These are phyloP conservation scores for Globisporangium emineosum DNA, from an alignment of 352 stramenopile genomes.

Conservation along the genomic window DNA sequence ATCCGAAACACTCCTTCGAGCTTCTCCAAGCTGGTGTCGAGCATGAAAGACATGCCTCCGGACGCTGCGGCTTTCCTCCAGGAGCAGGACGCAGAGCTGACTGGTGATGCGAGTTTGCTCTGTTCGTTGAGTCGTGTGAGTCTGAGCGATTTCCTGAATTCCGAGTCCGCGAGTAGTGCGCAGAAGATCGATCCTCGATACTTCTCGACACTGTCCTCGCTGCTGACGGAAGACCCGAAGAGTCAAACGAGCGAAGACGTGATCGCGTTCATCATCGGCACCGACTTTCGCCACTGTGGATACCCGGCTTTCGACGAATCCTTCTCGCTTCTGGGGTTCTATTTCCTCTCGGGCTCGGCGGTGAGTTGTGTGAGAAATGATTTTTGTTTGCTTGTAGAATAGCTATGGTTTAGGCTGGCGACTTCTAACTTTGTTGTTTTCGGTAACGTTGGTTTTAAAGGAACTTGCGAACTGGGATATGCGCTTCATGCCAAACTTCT, in stretches of 20 bases:
- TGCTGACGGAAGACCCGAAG: conserved; percentile 35
- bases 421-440: conserved; percentile 12
- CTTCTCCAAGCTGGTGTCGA: conserved; percentile 52
- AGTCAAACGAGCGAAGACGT: conserved; percentile 24
- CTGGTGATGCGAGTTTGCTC: conserved; percentile 50
- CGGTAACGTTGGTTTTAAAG: conserved; percentile 13
- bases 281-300: conserved; percentile 60
- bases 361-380: conserved; percentile 15
- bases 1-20: conserved; percentile 24
- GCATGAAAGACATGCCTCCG: conserved; percentile 42
- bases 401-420: background rate
- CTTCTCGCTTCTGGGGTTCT: conserved; percentile 52
- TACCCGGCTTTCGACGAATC: conserved; percentile 53
- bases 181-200: conserved; percentile 13
- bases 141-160: conserved; percentile 41
- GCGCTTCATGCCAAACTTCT: conserved; percentile 57
- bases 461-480: conserved; percentile 28
- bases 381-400: background rate
- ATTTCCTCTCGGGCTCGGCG: conserved; percentile 40
- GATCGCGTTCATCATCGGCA: conserved; percentile 35
- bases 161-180: background rate
- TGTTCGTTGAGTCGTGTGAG: conserved; percentile 55
- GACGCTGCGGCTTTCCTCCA: conserved; percentile 51
- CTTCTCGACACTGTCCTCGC: conserved; percentile 21
- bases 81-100: conserved; percentile 58